Evolutionary conservation across 805 yeast species (phyloP).

Genomic region (Torulaspora delbrueckii): DNA sequence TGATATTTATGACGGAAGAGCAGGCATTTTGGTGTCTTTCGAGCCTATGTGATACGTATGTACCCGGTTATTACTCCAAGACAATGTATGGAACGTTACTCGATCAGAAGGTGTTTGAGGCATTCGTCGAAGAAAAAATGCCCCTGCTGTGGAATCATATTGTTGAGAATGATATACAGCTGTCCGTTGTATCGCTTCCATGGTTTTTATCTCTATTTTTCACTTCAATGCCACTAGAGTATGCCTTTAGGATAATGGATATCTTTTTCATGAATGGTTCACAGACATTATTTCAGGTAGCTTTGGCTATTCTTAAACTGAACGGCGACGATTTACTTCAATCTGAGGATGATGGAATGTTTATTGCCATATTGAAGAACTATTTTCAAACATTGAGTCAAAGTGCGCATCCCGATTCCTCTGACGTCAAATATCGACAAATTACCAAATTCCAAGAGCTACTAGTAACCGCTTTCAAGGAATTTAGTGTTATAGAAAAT

Average conservation of each 20-base stretch:
- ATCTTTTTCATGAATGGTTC: conserved; percentile 88
- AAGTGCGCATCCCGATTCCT: conserved; percentile 69
- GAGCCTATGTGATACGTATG: conserved; percentile 72
- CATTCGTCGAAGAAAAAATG: conserved; percentile 81
- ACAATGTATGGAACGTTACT: conserved; percentile 96
- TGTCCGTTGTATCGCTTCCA: conserved; percentile 88
- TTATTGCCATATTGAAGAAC: conserved; percentile 76
- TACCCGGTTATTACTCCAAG: conserved; percentile 93
- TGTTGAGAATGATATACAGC: conserved; percentile 71
- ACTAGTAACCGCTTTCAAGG: conserved; percentile 87
- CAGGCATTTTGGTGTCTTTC: conserved; percentile 94
- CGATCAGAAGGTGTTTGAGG: conserved; percentile 91
- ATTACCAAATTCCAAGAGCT: conserved; percentile 86
- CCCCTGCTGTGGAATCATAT: conserved; percentile 86
- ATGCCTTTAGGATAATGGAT: conserved; percentile 87
- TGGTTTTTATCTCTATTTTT: conserved; percentile 92
- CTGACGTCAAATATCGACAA: conserved; percentile 56
- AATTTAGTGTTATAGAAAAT: conserved; percentile 76
- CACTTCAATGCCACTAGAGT: conserved; percentile 90
- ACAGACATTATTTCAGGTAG: conserved; percentile 83
- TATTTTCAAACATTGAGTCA: conserved; percentile 75
- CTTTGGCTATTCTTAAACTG: conserved; percentile 80
- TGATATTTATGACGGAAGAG: conserved; percentile 88
- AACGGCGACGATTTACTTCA: conserved; percentile 79
- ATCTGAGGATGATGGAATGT: conserved; percentile 88